Percentiles rank a stretch among this genome's conserved stretches.
Conservation (phyloP, 306 rosid species). For the Vigna unguiculata region DNA sequence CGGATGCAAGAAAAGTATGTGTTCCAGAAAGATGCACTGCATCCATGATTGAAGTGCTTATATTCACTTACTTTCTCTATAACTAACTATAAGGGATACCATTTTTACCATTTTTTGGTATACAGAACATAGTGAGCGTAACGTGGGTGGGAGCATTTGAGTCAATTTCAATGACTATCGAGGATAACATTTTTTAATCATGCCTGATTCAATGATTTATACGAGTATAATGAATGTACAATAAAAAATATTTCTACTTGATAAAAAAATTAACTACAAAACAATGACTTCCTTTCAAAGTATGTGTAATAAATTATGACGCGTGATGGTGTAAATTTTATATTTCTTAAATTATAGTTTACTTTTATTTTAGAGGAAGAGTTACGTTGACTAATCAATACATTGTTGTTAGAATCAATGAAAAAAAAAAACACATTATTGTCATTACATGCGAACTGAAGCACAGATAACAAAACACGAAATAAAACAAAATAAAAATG, state of each 20-base stretch:
- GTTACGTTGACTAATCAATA: not conserved
- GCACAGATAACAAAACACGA: not conserved
- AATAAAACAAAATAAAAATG: too few species aligned
- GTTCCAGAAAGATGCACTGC: not conserved
- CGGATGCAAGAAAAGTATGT: not conserved
- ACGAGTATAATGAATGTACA: not conserved
- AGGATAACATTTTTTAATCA: conserved; percentile 10
- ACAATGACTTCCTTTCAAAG: not conserved
- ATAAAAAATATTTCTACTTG: not conserved
- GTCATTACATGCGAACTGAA: not conserved
- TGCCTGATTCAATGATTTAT: not conserved
- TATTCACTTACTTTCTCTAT: not conserved
- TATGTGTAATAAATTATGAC: not conserved
- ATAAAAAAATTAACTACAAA: not conserved
- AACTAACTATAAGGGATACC: not conserved
- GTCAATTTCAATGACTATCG: not conserved
- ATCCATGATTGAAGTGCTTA: not conserved
- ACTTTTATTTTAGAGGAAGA: not conserved
- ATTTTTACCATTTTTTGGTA: not conserved
- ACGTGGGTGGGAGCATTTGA: not conserved
- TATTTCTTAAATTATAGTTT: not conserved
- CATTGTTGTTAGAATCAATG: not conserved
- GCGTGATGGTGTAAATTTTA: not conserved
- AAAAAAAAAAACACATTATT: not conserved
- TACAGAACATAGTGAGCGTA: not conserved